Conservation (phyloP, 805 yeast species). For the Candida insectorum region DNA sequence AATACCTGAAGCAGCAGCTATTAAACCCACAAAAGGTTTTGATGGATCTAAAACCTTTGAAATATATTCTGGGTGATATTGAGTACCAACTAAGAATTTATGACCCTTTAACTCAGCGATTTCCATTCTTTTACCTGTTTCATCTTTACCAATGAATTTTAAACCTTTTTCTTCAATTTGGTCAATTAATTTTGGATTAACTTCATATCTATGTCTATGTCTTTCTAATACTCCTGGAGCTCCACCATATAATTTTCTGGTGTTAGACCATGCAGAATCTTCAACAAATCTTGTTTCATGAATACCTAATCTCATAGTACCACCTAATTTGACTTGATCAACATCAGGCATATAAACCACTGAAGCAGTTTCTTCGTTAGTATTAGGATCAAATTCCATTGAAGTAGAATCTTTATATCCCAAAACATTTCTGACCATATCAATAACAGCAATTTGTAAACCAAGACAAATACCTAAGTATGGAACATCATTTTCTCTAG, state of each 20-base stretch:
- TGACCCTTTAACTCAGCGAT: slow-evolving; percentile 81
- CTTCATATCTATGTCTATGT: slow-evolving; percentile 98
- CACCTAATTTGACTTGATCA: slow-evolving; percentile 93
- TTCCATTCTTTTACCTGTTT: slow-evolving; percentile 88
- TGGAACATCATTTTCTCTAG: slow-evolving; percentile 93
- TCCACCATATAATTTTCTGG: slow-evolving; percentile 78
- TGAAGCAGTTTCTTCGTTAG: slow-evolving; percentile 61
- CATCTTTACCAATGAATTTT: slow-evolving; percentile 91
- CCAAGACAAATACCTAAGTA: slow-evolving; percentile 97
- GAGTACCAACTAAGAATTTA: slow-evolving; percentile 91
- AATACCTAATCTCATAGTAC: slow-evolving; percentile 97
- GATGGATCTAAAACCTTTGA: slow-evolving; percentile 97
- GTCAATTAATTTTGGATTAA: slow-evolving; percentile 78
- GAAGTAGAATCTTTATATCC: slow-evolving; percentile 70
- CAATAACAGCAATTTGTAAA: slow-evolving; percentile 94
- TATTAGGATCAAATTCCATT: slow-evolving; percentile 71
- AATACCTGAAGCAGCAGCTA: slow-evolving; percentile 89
- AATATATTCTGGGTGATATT: slow-evolving; percentile 97
- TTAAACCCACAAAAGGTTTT: slow-evolving; percentile 90
- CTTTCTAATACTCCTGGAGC: slow-evolving; percentile 74
- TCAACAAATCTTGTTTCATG: slow-evolving; percentile 82
- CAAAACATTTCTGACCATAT: slow-evolving; percentile 77
- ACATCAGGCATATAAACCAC: slow-evolving; percentile 99
- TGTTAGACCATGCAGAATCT: slow-evolving; percentile 61
- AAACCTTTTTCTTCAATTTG: slow-evolving; percentile 76